Evolutionary conservation across 2,329 filamentous ascomycete genomes (phyloP), one percentile per base, ranked within the genome.

Genomic region (Sclerotinia nivalis): DNA sequence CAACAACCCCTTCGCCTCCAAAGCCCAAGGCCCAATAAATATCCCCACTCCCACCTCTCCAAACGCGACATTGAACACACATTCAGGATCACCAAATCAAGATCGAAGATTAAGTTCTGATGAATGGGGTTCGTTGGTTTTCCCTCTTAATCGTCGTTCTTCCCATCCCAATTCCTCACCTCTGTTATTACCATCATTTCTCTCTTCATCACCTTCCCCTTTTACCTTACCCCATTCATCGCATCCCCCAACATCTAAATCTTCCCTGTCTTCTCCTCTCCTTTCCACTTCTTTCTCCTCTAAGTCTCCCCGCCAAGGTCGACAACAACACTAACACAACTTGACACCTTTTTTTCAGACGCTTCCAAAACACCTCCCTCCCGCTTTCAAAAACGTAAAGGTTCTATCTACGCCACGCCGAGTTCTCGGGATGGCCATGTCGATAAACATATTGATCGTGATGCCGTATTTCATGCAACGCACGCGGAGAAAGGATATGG

Each of bases 331-430:
- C 59, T 54, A 62, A 50, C 58, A 62, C 25, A 69, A 45, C 25
- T 18, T 22, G n/a, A 37, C 20, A 18, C 34, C 15, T 12, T 9
- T n/a, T 31, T 18, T 15, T 6, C 25, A 69, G 68, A 69, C 47
- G 68, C 68, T 37, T 66, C 60, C 22, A 69, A 69, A 52, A 69
- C 68, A 12, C 68, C 68, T 28, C 69, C 69, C 9, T 67, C 61
- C 28, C 87, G 87, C 60, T 91, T 91, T 81, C 89, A 91, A 79
- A 89, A 89, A 80, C 86, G 87, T 76, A 88, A 89, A 80, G 89
- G 89, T 69, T 90, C 87, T 77, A 89, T 91, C 79, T 90, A 88
- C 77, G 86, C 88, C 60, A 91, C 89, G 12, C 88, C 87, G 2
- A 82, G 82, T 75, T 89, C 87, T 34, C 85, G 88, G 70, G 89